Percentiles rank a stretch among this genome's conserved stretches.
These are phyloP conservation scores for Metarhizium anisopliae DNA, from an alignment of 2,329 filamentous ascomycete species.

Conservation along the genomic window DNA sequence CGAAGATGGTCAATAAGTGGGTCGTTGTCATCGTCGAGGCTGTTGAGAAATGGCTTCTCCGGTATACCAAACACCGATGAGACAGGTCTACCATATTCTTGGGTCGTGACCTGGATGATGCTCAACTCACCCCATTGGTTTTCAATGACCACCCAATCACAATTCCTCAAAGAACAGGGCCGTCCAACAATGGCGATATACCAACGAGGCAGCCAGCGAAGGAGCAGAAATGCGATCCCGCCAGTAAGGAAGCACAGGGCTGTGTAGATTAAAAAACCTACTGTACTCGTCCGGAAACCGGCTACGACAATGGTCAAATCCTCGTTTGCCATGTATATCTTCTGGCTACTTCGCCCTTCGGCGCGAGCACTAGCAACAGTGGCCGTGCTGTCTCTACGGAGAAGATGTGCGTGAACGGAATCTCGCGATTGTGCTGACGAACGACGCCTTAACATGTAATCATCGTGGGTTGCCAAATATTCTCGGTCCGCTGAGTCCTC, in stretches of 20 bases:
- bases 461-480: constrained; percentile 29
- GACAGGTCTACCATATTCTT: constrained; percentile 43
- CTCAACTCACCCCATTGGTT: constrained; percentile 95
- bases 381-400: constrained; percentile 60
- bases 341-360: constrained; percentile 67
- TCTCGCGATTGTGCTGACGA: constrained; percentile 51
- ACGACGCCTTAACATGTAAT: constrained; percentile 47
- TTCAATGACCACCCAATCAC: constrained; percentile 89
- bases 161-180: constrained; percentile 59
- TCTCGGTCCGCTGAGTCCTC: constrained; percentile 32
- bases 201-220: constrained; percentile 88
- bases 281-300: constrained; percentile 70
- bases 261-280: constrained; percentile 62
- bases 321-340: constrained; percentile 86
- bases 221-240: constrained; percentile 73
- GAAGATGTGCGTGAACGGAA: constrained; percentile 55
- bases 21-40: constrained; percentile 55
- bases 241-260: constrained; percentile 61
- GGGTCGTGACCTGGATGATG: constrained; percentile 57
- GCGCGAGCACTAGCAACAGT: constrained; percentile 58
- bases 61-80: constrained; percentile 59
- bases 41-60: constrained; percentile 48
- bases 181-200: constrained; percentile 67
- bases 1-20: constrained; percentile 68
- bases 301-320: constrained; percentile 91